A percentile compares a stretch with the other conserved stretches of the same genome.
Evolutionary conservation across 768 basidiomycete genomes (phyloP).

Genomic region (Panus rudis): DNA sequence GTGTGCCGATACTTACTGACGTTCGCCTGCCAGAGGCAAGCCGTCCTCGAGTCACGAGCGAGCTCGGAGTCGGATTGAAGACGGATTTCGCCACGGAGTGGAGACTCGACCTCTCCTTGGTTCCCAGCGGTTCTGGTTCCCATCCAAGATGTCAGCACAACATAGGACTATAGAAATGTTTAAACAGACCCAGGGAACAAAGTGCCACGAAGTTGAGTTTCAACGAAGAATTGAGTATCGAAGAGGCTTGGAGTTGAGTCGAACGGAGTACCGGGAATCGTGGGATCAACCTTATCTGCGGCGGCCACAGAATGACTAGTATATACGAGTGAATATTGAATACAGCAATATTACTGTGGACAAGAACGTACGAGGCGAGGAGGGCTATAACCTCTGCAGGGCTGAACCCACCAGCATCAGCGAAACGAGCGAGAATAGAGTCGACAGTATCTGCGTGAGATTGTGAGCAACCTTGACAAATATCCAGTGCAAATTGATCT

Average conservation of each 20-base stretch:
- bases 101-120: conserved; percentile 20
- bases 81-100: conserved; percentile 22
- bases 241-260: conserved; percentile 10
- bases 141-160: conserved; percentile 15
- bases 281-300: conserved; percentile 15
- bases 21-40: conserved; percentile 12
- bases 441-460: conserved; percentile 14
- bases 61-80: conserved; percentile 22
- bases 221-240: conserved; percentile 14
- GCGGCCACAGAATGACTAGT: conserved; percentile 17
- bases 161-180: conserved; percentile 17
- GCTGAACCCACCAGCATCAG: conserved; percentile 19
- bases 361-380: conserved; percentile 12
- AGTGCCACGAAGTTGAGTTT: conserved; percentile 8
- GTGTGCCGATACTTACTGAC: conserved; percentile 4
- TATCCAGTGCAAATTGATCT: background rate
- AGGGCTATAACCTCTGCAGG: conserved; percentile 18
- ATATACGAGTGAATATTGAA: background rate
- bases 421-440: conserved; percentile 18
- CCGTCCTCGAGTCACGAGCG: conserved; percentile 10
- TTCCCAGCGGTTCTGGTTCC: conserved; percentile 16
- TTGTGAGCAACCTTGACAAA: no score
- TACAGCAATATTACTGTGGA: no score
- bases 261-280: conserved; percentile 8
- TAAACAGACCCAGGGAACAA: conserved; percentile 29